Evolutionary conservation across 2,329 filamentous ascomycete species (phyloP).

Genomic region (Stachybotrys chartarum): DNA sequence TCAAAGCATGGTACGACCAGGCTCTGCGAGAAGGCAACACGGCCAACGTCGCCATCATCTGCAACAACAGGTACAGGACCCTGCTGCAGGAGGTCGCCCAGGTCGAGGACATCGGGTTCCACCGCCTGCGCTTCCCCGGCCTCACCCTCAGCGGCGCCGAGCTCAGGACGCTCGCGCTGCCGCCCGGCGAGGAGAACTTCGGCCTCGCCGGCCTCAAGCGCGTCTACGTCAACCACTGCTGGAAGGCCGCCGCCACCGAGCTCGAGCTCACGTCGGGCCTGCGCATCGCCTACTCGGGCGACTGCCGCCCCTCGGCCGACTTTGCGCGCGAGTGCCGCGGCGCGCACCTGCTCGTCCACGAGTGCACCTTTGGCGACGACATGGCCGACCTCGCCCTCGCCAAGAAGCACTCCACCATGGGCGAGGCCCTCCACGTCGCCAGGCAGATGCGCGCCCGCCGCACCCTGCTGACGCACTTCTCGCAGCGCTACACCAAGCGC

Average conservation of each 20-base stretch:
- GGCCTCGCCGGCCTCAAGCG: constrained; percentile 62
- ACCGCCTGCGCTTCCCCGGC: constrained; percentile 33
- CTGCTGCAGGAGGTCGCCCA: constrained; percentile 75
- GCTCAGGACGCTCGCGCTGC: constrained; percentile 3
- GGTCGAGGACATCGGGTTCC: constrained; percentile 70
- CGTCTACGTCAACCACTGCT: constrained; percentile 70
- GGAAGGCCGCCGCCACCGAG: constrained; percentile 66
- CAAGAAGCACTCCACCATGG: constrained; percentile 87
- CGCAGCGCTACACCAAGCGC: constrained; percentile 78
- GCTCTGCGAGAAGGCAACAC: constrained; percentile 26
- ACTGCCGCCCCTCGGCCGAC: constrained; percentile 69
- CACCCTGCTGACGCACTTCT: constrained; percentile 88
- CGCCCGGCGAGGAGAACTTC: constrained; percentile 36
- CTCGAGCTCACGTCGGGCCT: constrained; percentile 74
- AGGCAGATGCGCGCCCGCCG: constrained; percentile 70
- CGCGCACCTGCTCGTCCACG: constrained; percentile 83
- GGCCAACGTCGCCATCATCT: constrained; percentile 56
- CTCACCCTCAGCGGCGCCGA: constrained; percentile 25
- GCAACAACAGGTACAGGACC: constrained; percentile 61
- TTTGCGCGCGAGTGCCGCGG: constrained; percentile 68
- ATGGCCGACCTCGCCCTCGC: constrained; percentile 67
- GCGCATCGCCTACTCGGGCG: constrained; percentile 87
- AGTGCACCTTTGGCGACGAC: constrained; percentile 93
- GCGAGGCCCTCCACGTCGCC: constrained; percentile 75
- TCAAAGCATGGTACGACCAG: constrained; percentile 70